Conservation (phyloP, 345 rosid species). For the Barbarea vulgaris region DNA sequence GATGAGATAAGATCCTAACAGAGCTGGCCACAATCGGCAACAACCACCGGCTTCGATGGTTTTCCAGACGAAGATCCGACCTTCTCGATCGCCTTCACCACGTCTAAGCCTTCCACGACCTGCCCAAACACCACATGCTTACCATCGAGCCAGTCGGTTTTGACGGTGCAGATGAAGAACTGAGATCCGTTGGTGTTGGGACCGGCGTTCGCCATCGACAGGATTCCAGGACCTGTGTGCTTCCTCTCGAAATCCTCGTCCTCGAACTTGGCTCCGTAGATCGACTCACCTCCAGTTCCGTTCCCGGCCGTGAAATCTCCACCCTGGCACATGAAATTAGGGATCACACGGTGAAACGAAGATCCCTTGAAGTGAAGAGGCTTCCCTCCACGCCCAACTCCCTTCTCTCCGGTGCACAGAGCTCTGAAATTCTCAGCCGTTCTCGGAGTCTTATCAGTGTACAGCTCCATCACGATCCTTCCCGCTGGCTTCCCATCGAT, state of each 20-base stretch:
- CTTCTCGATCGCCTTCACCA: conserved; percentile 61
- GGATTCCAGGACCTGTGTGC: conserved; percentile 70
- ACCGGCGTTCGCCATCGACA: conserved; percentile 87
- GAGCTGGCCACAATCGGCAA: conserved; percentile 74
- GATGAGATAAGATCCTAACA: conserved; percentile 17
- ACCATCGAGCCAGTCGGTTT: conserved; percentile 76
- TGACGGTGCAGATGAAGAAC: conserved; percentile 69
- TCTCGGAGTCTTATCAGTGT: conserved; percentile 53
- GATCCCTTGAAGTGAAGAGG: conserved; percentile 89
- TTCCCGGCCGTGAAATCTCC: conserved; percentile 84
- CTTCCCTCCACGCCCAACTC: conserved; percentile 57
- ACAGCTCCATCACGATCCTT: conserved; percentile 70
- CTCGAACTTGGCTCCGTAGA: conserved; percentile 67
- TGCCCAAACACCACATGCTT: conserved; percentile 86
- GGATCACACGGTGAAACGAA: conserved; percentile 75
- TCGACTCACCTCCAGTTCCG: conserved; percentile 85
- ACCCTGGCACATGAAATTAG: conserved; percentile 85
- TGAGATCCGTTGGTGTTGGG: conserved; percentile 74
- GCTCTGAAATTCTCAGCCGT: conserved; percentile 90
- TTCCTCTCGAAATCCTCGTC: conserved; percentile 81
- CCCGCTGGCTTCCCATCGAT: conserved; percentile 55
- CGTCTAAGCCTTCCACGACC: conserved; percentile 67
- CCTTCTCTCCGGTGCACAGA: conserved; percentile 84
- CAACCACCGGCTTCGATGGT: conserved; percentile 52
- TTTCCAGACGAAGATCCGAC: conserved; percentile 66